Evolutionary conservation across 352 stramenopile species (phyloP).

Genomic region (Globisporangium spiculum): DNA sequence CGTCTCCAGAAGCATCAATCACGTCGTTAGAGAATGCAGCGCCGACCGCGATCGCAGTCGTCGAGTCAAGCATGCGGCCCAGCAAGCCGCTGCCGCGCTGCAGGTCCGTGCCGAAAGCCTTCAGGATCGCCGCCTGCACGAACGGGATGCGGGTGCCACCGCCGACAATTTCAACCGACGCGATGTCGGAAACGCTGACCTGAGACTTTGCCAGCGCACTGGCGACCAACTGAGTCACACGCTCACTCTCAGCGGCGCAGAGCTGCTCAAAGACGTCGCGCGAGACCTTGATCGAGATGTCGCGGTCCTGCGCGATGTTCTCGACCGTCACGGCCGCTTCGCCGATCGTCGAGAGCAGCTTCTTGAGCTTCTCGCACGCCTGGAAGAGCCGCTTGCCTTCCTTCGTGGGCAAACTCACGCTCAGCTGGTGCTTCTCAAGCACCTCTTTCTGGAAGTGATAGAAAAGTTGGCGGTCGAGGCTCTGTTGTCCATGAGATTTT

Average conservation of each 20-base stretch:
- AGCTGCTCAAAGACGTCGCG: constrained; percentile 71
- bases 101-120: constrained; percentile 47
- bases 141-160: constrained; percentile 88
- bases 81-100: constrained; percentile 40
- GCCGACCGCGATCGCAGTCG: constrained; percentile 76
- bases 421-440: constrained; percentile 46
- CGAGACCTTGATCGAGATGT: constrained; percentile 75
- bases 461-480: constrained; percentile 76
- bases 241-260: constrained; percentile 44
- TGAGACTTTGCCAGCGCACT: constrained; percentile 45
- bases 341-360: constrained; percentile 86
- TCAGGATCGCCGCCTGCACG: constrained; percentile 73
- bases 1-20: constrained; percentile 3
- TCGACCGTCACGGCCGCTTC: constrained; percentile 80
- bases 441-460: constrained; percentile 76
- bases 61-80: constrained; percentile 88
- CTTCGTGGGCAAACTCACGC: constrained; percentile 63
- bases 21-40: constrained; percentile 49
- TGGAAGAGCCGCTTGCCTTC: constrained; percentile 85
- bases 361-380: constrained; percentile 86
- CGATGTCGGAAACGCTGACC: constrained; percentile 37
- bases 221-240: constrained; percentile 54
- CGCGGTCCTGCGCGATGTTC: constrained; percentile 77
- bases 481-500: constrained; percentile 19
- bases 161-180: constrained; percentile 88